These are phyloP conservation scores for Coniella lustricola DNA, from an alignment of 2,329 filamentous ascomycete genomes.

Conservation along the genomic window DNA sequence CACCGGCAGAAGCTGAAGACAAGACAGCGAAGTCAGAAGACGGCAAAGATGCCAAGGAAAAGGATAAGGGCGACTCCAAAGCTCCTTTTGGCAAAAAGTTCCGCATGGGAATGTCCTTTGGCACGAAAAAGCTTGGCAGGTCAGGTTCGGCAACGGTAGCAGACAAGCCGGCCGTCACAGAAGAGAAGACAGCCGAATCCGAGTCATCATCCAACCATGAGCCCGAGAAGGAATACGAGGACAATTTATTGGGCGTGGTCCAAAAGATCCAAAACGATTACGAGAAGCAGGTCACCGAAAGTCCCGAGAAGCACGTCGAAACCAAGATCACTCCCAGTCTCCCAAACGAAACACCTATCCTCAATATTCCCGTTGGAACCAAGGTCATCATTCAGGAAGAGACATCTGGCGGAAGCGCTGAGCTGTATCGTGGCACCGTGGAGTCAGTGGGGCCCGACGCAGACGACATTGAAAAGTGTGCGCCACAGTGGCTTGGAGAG, in stretches of 20 bases:
- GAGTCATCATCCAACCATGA: slow-evolving; percentile 53
- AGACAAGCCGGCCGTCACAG: slow-evolving; percentile 64
- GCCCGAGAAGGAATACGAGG: slow-evolving; percentile 62
- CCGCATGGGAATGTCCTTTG: slow-evolving; percentile 68
- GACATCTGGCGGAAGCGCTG: slow-evolving; percentile 62
- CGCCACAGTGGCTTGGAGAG: slow-evolving; percentile 88
- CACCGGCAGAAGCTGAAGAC: slow-evolving; percentile 34
- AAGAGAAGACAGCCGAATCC: slow-evolving; percentile 69
- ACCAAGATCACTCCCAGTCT: slow-evolving; percentile 62
- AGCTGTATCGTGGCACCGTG: slow-evolving; percentile 87
- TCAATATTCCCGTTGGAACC: slow-evolving; percentile 62
- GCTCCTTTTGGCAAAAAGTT: slow-evolving; percentile 79
- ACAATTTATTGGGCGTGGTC: slow-evolving; percentile 65
- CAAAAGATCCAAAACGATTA: slow-evolving; percentile 69
- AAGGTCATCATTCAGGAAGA: slow-evolving; percentile 66
- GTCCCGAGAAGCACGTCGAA: slow-evolving; percentile 47
- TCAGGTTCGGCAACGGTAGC: slow-evolving; percentile 58
- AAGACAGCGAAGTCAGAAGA: slow-evolving; percentile 38
- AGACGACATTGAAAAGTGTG: slow-evolving; percentile 76
- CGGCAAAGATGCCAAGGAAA: slow-evolving; percentile 40
- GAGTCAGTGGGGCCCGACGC: slow-evolving; percentile 68
- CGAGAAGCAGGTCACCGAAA: slow-evolving; percentile 56
- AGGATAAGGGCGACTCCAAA: slow-evolving; percentile 38
- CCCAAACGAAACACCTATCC: slow-evolving; percentile 66
- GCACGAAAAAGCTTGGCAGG: slow-evolving; percentile 75